Conservation (phyloP, 2,329 filamentous ascomycete genomes). For the Epichloe gansuensis region DNA sequence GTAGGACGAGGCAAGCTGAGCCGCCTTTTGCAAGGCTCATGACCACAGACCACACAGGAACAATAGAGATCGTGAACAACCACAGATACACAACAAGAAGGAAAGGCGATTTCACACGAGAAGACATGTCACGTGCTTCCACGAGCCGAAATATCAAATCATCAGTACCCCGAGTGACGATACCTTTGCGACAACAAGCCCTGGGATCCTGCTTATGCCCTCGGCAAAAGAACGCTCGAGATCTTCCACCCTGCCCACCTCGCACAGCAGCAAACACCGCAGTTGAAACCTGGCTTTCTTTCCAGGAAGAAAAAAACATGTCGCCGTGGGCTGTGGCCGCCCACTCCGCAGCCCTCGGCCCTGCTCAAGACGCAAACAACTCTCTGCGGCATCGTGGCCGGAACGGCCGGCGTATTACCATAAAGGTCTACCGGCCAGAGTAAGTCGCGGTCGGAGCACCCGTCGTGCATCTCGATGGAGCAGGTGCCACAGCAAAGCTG, state of each 20-base stretch:
- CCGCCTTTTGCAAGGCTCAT: too few relatives aligned
- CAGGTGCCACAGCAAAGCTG: slow-evolving; percentile 4
- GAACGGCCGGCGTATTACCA: slow-evolving; percentile 1
- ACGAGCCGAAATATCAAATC: background rate
- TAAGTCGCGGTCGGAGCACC: background rate
- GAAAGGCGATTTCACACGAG: too few relatives aligned
- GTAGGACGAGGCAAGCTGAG: too few relatives aligned
- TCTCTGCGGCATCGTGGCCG: background rate
- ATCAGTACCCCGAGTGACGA: background rate
- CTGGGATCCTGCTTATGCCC: background rate
- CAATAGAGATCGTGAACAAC: too few relatives aligned
- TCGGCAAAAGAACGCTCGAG: background rate
- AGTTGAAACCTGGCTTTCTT: slow-evolving; percentile 1
- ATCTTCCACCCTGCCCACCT: background rate
- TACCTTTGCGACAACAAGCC: background rate
- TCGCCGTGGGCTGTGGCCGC: slow-evolving; percentile 1
- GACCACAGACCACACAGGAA: too few relatives aligned
- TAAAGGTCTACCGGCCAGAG: slow-evolving; percentile 3
- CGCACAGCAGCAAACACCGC: slow-evolving; percentile 4
- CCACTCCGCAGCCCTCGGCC: background rate
- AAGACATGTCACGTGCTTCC: too few relatives aligned
- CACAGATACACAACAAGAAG: too few relatives aligned
- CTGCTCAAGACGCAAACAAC: background rate
- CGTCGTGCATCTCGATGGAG: background rate
- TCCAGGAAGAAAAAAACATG: slow-evolving; percentile 4